Conservation (phyloP, 2,329 filamentous ascomycete species). For the Ceratocystis colombiana region DNA sequence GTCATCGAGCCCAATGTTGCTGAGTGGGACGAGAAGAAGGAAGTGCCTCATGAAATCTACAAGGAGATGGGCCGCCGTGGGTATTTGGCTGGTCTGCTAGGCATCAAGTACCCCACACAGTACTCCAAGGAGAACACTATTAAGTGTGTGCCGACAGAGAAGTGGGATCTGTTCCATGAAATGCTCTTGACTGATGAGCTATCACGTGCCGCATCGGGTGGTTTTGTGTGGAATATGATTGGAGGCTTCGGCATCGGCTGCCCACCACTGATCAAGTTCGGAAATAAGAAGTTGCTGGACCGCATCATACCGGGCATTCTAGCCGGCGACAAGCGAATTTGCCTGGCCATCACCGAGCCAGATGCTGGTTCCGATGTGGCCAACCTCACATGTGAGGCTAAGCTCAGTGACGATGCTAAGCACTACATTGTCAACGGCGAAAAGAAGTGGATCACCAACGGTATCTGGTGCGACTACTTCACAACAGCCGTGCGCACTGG, state of each 20-base stretch:
- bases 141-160: constrained; percentile 68
- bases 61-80: constrained; percentile 89
- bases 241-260: constrained; percentile 95
- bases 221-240: constrained; percentile 93
- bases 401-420: constrained; percentile 89
- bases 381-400: constrained; percentile 90
- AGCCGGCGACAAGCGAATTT: constrained; percentile 90
- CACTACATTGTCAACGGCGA: constrained; percentile 99
- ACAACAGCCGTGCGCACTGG: constrained; percentile 91
- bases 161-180: constrained; percentile 99
- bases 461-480: constrained; percentile 94
- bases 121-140: constrained; percentile 59
- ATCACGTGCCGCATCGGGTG: constrained; percentile 76
- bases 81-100: constrained; percentile 85
- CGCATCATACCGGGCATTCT: constrained; percentile 82
- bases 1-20: constrained; percentile 84
- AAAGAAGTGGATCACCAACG: constrained; percentile 99
- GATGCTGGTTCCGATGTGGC: constrained; percentile 93
- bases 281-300: constrained; percentile 72
- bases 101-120: constrained; percentile 68
- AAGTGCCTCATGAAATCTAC: constrained; percentile 81
- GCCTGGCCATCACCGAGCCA: constrained; percentile 91
- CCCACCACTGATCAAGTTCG: constrained; percentile 85
- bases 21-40: constrained; percentile 94
- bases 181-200: constrained; percentile 91